These are phyloP conservation scores for Neurospora sp. DNA, from an alignment of 495 filamentous ascomycete genomes.

Conservation along the genomic window DNA sequence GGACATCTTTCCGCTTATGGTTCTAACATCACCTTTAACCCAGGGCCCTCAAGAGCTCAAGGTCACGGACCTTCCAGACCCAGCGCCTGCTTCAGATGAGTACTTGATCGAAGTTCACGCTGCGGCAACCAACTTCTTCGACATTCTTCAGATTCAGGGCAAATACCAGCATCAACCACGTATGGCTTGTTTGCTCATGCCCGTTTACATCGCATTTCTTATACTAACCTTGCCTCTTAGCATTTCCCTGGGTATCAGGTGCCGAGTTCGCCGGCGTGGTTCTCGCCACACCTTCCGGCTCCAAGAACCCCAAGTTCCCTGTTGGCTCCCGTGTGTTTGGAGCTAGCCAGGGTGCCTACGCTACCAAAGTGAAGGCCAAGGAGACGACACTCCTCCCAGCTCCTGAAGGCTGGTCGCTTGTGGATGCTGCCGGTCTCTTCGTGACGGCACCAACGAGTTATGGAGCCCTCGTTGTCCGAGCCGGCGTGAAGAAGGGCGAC, in stretches of 20 bases:
- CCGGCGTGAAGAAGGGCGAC: slow-evolving; percentile 66
- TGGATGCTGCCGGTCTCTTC: slow-evolving; percentile 79
- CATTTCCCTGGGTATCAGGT: slow-evolving; percentile 80
- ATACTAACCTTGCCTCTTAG: slow-evolving; percentile 13
- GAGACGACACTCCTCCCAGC: slow-evolving; percentile 63
- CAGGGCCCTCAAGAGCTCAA: slow-evolving; percentile 72
- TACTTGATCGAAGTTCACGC: slow-evolving; percentile 88
- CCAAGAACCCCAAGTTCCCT: slow-evolving; percentile 41
- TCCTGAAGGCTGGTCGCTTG: slow-evolving; percentile 69
- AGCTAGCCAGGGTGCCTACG: slow-evolving; percentile 76
- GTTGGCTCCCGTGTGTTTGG: slow-evolving; percentile 81
- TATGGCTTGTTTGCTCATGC: slow-evolving; percentile 7
- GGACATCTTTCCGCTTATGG: background rate
- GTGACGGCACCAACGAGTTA: slow-evolving; percentile 89
- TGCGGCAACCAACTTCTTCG: slow-evolving; percentile 89
- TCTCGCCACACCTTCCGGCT: slow-evolving; percentile 47
- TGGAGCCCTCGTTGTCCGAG: slow-evolving; percentile 69
- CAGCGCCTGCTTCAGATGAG: slow-evolving; percentile 54
- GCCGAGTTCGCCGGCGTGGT: slow-evolving; percentile 78
- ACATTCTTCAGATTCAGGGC: slow-evolving; percentile 80
- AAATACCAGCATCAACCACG: slow-evolving; percentile 58
- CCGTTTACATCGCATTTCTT: background rate
- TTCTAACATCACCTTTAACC: background rate
- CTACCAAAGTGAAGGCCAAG: slow-evolving; percentile 56
- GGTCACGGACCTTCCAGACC: slow-evolving; percentile 63